Evolutionary conservation across 2,329 filamentous ascomycete genomes (phyloP), one percentile per base, ranked within the genome.

Genomic region (Monilinia vaccinii-corymbosi): DNA sequence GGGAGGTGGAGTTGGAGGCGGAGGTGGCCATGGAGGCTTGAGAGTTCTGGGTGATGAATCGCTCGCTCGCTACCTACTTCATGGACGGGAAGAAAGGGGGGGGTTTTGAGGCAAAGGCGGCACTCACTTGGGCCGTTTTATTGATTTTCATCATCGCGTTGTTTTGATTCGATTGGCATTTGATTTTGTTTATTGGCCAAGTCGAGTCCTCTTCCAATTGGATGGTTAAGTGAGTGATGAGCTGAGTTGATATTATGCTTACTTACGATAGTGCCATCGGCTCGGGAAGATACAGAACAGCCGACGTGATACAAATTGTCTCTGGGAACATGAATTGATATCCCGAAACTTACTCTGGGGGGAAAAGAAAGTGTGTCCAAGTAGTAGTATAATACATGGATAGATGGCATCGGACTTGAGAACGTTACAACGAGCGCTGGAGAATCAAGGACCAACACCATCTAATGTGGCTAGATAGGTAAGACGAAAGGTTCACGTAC

Each of bases 241-340:
- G 36, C 10, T 28, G 16, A 23, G 7, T 45, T 21, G 18, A n/a
- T 10, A 23, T 55, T 4, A 16, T 11, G 45, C 11, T 10, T 18
- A 51, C 11, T 10, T 18, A 51, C 51, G 28, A 50, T 58, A n/a
- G 21, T 38, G 21, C n/a, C 10, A 8, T 51, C 56, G 56, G 56
- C 47, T 58, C 56, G 47, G 56, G 34, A 44, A 58, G 56, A 51
- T 36, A 45, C 47, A 58, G 36, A 45, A 58, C 5, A 28, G 36
- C 56, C 56, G 56, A 51, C 31, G 47, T 58, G 11, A 23, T 45
- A 45, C 56, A 18, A 50, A 16, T 42, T 13, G 25, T 42, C 34
- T 58, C 34, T 21, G 31, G 31, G 9, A 32, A 23, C n/a, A 40
- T 38, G n/a, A n/a, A n/a, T n/a, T n/a, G 6, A n/a, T 25, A 16